phyloP scores from a whole-genome alignment of 164 flowering plant species.

The Hamamelis virginiana region DNA sequence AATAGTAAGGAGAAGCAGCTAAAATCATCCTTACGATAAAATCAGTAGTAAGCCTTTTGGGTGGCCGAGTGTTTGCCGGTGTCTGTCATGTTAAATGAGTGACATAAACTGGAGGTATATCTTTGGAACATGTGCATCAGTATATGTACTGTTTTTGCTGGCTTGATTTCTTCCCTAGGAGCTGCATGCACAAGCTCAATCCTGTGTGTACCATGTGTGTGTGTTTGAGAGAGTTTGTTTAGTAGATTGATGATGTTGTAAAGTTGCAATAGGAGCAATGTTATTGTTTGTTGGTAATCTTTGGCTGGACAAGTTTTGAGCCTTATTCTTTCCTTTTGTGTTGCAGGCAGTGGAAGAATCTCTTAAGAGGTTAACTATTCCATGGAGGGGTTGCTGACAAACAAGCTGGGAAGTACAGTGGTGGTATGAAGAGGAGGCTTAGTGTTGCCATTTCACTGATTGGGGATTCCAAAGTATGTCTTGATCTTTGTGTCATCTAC shows the following conservation, averaged over 20 bases:
- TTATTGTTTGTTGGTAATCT: neutral
- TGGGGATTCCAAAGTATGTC: constrained; percentile 86
- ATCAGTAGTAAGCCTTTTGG: no score
- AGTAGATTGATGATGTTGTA: neutral
- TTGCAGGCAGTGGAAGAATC: constrained; percentile 92
- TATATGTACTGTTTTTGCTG: no score
- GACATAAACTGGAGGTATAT: no score
- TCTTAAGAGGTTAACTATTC: constrained; percentile 76
- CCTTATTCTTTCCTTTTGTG: constrained; percentile 7
- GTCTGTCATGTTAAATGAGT: no score
- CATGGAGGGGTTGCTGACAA: constrained; percentile 91
- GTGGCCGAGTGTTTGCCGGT: no score
- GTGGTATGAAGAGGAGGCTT: constrained; percentile 99
- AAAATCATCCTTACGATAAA: no score
- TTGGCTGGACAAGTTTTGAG: neutral
- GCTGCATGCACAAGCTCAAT: no score
- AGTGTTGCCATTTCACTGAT: constrained; percentile 94
- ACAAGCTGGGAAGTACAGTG: constrained; percentile 87
- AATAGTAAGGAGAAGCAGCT: no score
- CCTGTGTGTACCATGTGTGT: no score
- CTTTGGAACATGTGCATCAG: no score
- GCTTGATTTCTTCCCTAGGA: no score
- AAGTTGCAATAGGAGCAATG: neutral
- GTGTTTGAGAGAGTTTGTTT: neutral
- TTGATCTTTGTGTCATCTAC: neutral